phyloP scores from a whole-genome alignment of 2,329 filamentous ascomycete genomes.

The Sclerotiophoma versabilis region DNA sequence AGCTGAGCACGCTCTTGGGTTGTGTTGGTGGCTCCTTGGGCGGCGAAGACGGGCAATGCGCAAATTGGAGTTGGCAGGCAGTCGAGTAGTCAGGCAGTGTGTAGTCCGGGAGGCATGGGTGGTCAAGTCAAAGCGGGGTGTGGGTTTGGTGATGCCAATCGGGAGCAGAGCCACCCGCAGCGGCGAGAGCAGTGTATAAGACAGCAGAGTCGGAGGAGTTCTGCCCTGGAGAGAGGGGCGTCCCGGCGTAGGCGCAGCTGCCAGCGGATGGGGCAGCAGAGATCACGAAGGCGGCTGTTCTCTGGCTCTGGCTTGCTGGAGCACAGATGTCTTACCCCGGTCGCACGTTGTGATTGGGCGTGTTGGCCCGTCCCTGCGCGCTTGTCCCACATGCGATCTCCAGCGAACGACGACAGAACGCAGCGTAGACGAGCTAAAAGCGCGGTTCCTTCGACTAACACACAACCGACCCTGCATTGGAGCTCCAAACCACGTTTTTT shows the following conservation, averaged over 20 bases:
- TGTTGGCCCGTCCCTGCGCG: slow-evolving; percentile 26
- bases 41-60: slow-evolving; percentile 6
- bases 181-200: slow-evolving; percentile 45
- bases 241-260: slow-evolving; percentile 36
- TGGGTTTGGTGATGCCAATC: slow-evolving; percentile 29
- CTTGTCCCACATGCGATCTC: slow-evolving; percentile 28
- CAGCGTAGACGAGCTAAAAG: slow-evolving; percentile 30
- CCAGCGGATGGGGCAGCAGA: slow-evolving; percentile 36
- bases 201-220: slow-evolving; percentile 26
- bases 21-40: slow-evolving; percentile 4
- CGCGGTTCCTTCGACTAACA: slow-evolving; percentile 35
- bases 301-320: slow-evolving; percentile 32
- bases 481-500: slow-evolving; percentile 40
- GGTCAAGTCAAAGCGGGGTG: slow-evolving; percentile 18
- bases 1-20: slow-evolving; percentile 1
- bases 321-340: slow-evolving; percentile 25
- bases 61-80: not conserved
- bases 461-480: slow-evolving; percentile 35
- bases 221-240: slow-evolving; percentile 35
- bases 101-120: slow-evolving; percentile 10
- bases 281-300: slow-evolving; percentile 41
- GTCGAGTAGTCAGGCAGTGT: not conserved
- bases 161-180: slow-evolving; percentile 33
- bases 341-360: slow-evolving; percentile 22
- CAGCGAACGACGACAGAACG: slow-evolving; percentile 28